Conservation (phyloP, 495 filamentous ascomycete species). For the Podospora didyma region DNA sequence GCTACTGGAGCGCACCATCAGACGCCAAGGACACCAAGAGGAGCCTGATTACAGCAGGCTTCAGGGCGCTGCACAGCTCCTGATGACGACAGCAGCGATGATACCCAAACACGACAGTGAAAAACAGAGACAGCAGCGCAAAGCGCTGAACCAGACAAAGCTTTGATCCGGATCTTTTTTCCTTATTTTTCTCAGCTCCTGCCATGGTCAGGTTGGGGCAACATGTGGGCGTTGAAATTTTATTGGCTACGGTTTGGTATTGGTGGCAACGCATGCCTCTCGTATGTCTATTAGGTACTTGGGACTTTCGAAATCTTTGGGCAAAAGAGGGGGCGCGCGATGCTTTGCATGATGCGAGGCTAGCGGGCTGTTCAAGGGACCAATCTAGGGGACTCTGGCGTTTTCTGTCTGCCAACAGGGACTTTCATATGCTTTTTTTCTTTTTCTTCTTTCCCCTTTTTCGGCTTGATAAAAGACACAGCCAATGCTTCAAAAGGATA, state of each 20-base stretch:
- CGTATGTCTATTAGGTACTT: background rate
- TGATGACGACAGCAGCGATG: conserved; percentile 16
- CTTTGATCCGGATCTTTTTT: background rate
- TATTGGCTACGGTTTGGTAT: background rate
- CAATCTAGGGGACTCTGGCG: background rate
- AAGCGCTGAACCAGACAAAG: background rate
- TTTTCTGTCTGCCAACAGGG: background rate
- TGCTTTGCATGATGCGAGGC: background rate
- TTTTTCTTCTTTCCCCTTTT: background rate
- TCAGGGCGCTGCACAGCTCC: conserved; percentile 62
- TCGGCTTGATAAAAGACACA: background rate
- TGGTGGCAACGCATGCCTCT: background rate
- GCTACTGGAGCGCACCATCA: conserved; percentile 88
- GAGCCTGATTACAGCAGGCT: conserved; percentile 73
- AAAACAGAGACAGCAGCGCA: background rate
- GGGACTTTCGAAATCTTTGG: background rate
- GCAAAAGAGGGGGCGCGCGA: background rate
- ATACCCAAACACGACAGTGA: conserved; percentile 1
- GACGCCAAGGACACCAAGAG: conserved; percentile 61
- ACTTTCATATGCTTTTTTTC: background rate
- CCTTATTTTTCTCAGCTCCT: background rate
- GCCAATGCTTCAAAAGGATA: background rate
- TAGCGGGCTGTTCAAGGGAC: background rate
- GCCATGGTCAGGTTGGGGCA: background rate
- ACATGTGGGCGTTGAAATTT: background rate